phyloP scores from a whole-genome alignment of 148 eudicot species.

The Limonium bicolor region DNA sequence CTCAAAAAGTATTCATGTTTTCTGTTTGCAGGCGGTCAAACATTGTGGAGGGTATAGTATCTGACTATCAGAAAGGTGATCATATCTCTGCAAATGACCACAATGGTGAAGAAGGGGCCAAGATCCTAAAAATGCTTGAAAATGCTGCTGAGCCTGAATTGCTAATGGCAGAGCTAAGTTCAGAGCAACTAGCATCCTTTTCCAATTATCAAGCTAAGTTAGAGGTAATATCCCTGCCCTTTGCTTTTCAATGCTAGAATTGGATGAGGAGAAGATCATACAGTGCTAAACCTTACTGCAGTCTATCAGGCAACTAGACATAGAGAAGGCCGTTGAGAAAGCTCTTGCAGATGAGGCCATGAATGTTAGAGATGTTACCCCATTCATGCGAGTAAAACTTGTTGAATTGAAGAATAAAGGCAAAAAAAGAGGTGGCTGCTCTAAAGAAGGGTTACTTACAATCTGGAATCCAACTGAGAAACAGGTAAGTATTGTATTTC shows the following conservation, averaged over 20 bases:
- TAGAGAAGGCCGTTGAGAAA: constrained; percentile 54
- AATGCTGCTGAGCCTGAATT: constrained; percentile 83
- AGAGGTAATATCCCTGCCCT: constrained; percentile 53
- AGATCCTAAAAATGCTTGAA: constrained; percentile 66
- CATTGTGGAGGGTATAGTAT: constrained; percentile 55
- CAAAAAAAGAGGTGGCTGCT: constrained; percentile 9
- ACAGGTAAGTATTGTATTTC: constrained; percentile 30
- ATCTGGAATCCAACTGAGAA: constrained; percentile 87
- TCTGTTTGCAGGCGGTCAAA: constrained; percentile 40
- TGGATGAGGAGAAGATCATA: too few species aligned
- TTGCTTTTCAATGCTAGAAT: too few species aligned
- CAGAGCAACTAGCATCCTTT: constrained; percentile 57
- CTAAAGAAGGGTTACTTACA: constrained; percentile 57
- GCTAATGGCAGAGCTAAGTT: constrained; percentile 86
- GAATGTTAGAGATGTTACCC: constrained; percentile 60
- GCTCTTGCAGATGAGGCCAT: constrained; percentile 70
- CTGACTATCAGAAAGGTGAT: constrained; percentile 43
- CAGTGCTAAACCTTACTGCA: too few species aligned
- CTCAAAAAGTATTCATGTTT: too few species aligned
- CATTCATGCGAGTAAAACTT: constrained; percentile 76
- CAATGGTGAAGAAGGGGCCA: constrained; percentile 72
- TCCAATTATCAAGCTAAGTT: constrained; percentile 48
- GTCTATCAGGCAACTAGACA: constrained; percentile 53
- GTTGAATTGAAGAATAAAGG: constrained; percentile 40
- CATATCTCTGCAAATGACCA: constrained; percentile 17